Evolutionary conservation across 2,329 filamentous ascomycete species (phyloP).

Genomic region (Ophiostoma ulmi): DNA sequence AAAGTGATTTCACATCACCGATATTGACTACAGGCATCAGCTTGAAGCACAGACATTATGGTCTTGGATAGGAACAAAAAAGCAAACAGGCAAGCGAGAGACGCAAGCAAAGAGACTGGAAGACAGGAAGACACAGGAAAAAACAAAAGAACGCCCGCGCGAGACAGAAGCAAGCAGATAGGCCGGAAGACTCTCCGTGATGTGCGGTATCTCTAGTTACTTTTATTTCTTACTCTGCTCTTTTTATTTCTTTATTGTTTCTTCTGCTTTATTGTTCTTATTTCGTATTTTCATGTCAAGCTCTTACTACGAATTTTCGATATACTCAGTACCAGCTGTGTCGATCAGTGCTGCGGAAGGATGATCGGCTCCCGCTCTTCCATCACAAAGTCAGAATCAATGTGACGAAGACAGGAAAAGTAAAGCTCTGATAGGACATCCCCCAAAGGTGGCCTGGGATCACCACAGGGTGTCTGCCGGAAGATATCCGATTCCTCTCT

Average conservation of each 20-base stretch:
- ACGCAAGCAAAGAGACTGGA: neutral
- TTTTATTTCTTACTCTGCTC: neutral
- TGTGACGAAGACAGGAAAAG: neutral
- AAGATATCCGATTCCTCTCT: neutral
- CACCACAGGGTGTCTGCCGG: neutral
- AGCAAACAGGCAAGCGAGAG: conserved; percentile 3
- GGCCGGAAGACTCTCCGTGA: conserved; percentile 15
- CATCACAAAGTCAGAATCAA: neutral
- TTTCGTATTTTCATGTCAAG: neutral
- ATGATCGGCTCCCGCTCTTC: conserved; percentile 10
- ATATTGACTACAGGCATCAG: neutral
- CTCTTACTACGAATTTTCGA: too few species aligned
- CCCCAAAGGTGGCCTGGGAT: neutral
- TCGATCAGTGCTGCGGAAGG: conserved; percentile 10
- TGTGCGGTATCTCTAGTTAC: conserved; percentile 3
- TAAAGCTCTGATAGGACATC: too few species aligned
- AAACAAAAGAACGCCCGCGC: conserved; percentile 11
- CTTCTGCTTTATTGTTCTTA: neutral
- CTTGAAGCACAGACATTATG: neutral
- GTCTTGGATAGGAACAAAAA: neutral
- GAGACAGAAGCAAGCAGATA: conserved; percentile 14
- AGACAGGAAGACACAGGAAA: neutral
- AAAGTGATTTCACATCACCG: neutral
- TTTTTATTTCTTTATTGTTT: neutral
- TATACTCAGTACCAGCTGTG: neutral